Evolutionary conservation across 805 yeast genomes (phyloP).

Genomic region (Candida anglica): DNA sequence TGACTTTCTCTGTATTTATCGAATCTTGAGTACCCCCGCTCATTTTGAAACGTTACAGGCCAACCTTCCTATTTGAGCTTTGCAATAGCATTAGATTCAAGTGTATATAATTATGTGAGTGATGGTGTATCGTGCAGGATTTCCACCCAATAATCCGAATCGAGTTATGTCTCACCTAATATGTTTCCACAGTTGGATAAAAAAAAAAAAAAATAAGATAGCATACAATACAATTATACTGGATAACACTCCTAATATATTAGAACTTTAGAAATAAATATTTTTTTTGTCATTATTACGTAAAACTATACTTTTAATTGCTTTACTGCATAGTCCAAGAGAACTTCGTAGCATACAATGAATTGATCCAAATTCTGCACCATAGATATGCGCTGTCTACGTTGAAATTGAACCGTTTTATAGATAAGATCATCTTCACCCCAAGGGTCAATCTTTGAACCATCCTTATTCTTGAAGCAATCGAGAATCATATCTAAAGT

Average conservation of each 20-base stretch:
- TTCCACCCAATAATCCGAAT: too few relatives aligned
- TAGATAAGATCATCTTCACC: slow-evolving; percentile 51
- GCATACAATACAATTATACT: too few relatives aligned
- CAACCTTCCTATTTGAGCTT: neutral
- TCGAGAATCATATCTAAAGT: slow-evolving; percentile 39
- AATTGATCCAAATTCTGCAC: slow-evolving; percentile 79
- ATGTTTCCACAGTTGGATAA: too few relatives aligned
- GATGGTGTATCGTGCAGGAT: too few relatives aligned
- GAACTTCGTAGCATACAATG: slow-evolving; percentile 66
- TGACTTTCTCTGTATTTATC: slow-evolving; percentile 7
- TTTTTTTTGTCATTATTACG: too few relatives aligned
- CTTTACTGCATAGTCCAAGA: slow-evolving; percentile 21
- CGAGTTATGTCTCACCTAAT: too few relatives aligned
- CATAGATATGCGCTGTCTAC: slow-evolving; percentile 78
- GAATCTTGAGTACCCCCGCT: too few relatives aligned
- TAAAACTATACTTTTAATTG: too few relatives aligned
- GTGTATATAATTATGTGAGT: neutral
- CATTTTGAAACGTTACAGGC: neutral
- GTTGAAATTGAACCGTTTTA: slow-evolving; percentile 58
- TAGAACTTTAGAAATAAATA: too few relatives aligned
- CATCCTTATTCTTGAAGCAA: slow-evolving; percentile 11
- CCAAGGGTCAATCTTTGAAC: slow-evolving; percentile 13
- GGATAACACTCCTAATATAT: too few relatives aligned
- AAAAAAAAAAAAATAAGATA: too few relatives aligned
- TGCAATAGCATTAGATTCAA: neutral